Conservation (phyloP, 805 yeast species). For the Nakazawaea peltata region DNA sequence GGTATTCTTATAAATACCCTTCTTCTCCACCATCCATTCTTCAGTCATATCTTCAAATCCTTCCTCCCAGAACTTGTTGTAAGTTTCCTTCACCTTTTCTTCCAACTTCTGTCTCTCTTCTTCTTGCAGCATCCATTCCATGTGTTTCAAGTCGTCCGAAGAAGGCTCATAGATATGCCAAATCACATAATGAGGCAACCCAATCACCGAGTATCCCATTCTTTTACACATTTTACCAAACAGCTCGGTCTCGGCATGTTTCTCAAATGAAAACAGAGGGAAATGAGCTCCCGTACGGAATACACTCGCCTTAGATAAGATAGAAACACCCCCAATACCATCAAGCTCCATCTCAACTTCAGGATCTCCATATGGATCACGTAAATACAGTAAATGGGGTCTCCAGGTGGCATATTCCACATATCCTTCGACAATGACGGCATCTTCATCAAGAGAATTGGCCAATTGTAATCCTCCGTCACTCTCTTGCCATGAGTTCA, state of each 20-base stretch:
- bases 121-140: conserved; percentile 86
- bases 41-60: conserved; percentile 73
- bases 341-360: conserved; percentile 89
- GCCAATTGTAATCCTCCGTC: conserved; percentile 80
- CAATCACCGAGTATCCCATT: conserved; percentile 83
- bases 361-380: conserved; percentile 94
- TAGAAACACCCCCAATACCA: conserved; percentile 97
- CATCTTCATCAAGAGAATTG: conserved; percentile 76
- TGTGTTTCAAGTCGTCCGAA: conserved; percentile 72
- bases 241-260: conserved; percentile 97
- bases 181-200: conserved; percentile 89
- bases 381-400: conserved; percentile 88
- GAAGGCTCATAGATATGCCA: conserved; percentile 98
- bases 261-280: conserved; percentile 93
- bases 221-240: conserved; percentile 83
- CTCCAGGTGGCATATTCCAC: conserved; percentile 98
- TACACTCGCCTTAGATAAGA: conserved; percentile 78
- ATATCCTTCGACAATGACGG: conserved; percentile 95
- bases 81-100: conserved; percentile 53
- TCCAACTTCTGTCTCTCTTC: conserved; percentile 59
- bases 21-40: conserved; percentile 68
- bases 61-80: conserved; percentile 63
- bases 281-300: conserved; percentile 86
- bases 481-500: conserved; percentile 81
- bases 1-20: conserved; percentile 66